These are phyloP conservation scores for Ilyonectria robusta DNA, from an alignment of 2,329 filamentous ascomycete genomes.

Conservation along the genomic window DNA sequence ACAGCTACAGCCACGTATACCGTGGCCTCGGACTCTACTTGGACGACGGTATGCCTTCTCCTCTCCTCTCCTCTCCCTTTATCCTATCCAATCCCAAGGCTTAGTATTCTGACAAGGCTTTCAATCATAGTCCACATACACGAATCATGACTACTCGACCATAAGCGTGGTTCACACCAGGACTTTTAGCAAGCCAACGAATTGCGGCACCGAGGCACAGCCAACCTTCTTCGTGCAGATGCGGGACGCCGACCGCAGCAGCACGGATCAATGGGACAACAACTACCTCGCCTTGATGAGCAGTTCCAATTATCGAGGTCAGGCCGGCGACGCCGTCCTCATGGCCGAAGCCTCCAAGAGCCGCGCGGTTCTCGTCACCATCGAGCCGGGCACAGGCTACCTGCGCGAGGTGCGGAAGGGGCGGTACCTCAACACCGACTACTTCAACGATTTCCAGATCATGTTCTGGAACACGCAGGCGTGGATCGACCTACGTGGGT, in stretches of 20 bases:
- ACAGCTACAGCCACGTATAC: conserved; percentile 5
- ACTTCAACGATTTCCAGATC: not conserved
- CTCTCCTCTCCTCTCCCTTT: no score
- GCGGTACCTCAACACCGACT: conserved; percentile 10
- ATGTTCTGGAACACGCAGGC: not conserved
- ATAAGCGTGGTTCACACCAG: conserved; percentile 2
- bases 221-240: conserved; percentile 31
- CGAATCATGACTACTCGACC: not conserved
- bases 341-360: not conserved
- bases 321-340: not conserved
- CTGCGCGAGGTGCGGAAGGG: not conserved
- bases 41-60: not conserved
- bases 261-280: conserved; percentile 14
- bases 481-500: not conserved
- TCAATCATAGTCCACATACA: not conserved
- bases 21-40: not conserved
- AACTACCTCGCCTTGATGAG: not conserved
- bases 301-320: not conserved
- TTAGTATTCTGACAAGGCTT: not conserved
- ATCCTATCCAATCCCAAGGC: not conserved
- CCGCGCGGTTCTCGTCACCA: not conserved
- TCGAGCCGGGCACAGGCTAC: conserved; percentile 8
- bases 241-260: conserved; percentile 21
- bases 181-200: conserved; percentile 20
- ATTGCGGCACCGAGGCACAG: conserved; percentile 15